These are phyloP conservation scores for Allium cepa DNA, from an alignment of 106 monocot species.

Conservation along the genomic window DNA sequence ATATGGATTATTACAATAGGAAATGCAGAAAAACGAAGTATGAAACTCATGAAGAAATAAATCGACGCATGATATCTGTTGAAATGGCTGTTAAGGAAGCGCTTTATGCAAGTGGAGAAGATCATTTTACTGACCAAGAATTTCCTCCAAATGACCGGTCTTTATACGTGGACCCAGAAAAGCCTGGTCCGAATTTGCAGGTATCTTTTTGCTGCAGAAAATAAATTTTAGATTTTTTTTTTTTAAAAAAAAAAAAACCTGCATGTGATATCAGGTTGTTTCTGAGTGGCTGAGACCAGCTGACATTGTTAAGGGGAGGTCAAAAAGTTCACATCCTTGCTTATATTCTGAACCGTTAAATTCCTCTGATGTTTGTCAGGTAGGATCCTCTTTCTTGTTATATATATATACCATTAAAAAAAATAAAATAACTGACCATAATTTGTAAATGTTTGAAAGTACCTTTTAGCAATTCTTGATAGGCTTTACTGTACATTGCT, in stretches of 20 bases:
- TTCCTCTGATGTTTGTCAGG: conserved; percentile 99
- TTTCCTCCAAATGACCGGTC: conserved; percentile 94
- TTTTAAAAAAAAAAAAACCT: not conserved
- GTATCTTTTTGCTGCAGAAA: conserved; percentile 16
- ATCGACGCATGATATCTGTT: conserved; percentile 80
- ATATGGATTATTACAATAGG: conserved; percentile 70
- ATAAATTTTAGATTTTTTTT: not conserved
- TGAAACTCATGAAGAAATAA: conserved; percentile 89
- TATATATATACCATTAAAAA: not conserved
- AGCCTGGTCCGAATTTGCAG: conserved; percentile 77
- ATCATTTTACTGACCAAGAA: conserved; percentile 85
- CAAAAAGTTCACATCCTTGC: conserved; percentile 54
- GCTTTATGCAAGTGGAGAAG: conserved; percentile 61
- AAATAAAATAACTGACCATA: not conserved
- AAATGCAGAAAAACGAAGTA: conserved; percentile 68
- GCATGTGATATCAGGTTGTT: conserved; percentile 56
- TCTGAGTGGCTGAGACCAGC: conserved; percentile 90
- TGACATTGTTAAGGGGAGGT: conserved; percentile 72
- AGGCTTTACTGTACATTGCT: not conserved
- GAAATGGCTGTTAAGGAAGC: conserved; percentile 94
- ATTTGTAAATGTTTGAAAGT: not conserved
- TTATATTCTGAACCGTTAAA: conserved; percentile 86
- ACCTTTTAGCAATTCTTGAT: not conserved
- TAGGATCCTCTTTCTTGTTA: conserved; percentile 8
- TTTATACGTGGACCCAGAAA: conserved; percentile 82